Evolutionary conservation across 179 eudicot species (phyloP).

Genomic region (Heliamphora pulchella): DNA sequence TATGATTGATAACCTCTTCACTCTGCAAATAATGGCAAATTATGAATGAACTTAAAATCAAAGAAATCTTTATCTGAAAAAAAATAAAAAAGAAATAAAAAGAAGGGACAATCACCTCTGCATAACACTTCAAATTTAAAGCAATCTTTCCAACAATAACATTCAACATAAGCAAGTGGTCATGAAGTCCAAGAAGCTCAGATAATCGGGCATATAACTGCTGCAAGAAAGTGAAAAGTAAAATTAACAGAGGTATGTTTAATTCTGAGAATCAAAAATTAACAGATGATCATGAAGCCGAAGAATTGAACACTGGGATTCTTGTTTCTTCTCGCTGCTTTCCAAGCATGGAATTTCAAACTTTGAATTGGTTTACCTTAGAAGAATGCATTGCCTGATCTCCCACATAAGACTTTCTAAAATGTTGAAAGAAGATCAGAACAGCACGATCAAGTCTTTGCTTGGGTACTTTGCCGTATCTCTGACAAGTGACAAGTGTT

Average conservation of each 20-base stretch:
- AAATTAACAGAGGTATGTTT: slow-evolving; percentile 15
- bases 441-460: slow-evolving; percentile 93
- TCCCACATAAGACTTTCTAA: slow-evolving; percentile 86
- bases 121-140: slow-evolving; percentile 78
- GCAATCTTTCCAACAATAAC: slow-evolving; percentile 87
- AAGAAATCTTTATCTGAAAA: slow-evolving; percentile 11
- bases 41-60: slow-evolving; percentile 2
- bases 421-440: slow-evolving; percentile 76
- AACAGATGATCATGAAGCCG: background rate
- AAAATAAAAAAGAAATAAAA: background rate
- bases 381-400: slow-evolving; percentile 94
- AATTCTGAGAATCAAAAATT: too few species aligned
- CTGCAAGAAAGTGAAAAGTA: slow-evolving; percentile 43
- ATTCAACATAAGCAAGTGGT: slow-evolving; percentile 75
- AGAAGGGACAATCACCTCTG: slow-evolving; percentile 42
- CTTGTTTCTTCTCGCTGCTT: background rate
- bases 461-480: slow-evolving; percentile 80
- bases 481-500: slow-evolving; percentile 38
- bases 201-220: slow-evolving; percentile 87
- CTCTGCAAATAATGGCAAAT: slow-evolving; percentile 42
- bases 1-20: slow-evolving; percentile 86
- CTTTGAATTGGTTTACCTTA: slow-evolving; percentile 48
- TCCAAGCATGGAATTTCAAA: background rate
- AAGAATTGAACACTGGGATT: background rate
- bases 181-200: slow-evolving; percentile 88